Evolutionary conservation across 2,329 filamentous ascomycete species (phyloP).

Genomic region (Microsporum ferrugineum): DNA sequence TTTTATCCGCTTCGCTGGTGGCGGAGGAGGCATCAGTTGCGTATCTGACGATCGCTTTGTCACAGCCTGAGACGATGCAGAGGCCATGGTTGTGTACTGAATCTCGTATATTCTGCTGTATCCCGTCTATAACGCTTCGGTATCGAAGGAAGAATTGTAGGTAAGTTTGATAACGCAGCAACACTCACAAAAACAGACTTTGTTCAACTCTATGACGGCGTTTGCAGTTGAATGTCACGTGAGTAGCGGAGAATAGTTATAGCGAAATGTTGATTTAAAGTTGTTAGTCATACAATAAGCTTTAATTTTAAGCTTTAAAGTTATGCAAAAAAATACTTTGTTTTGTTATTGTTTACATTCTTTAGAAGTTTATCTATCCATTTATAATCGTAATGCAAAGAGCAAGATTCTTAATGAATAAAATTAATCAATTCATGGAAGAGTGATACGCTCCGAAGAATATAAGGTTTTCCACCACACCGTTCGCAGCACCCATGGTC

Average conservation of each 20-base stretch:
- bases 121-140: neutral
- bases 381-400: neutral
- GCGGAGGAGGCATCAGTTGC: slow-evolving; percentile 79
- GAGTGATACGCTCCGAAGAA: neutral
- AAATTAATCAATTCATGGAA: neutral
- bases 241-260: neutral
- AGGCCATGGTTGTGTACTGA: slow-evolving; percentile 13
- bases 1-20: slow-evolving; percentile 77
- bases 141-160: neutral
- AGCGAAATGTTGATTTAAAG: neutral
- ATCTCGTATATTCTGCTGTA: neutral
- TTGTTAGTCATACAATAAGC: neutral
- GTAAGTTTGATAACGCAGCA: neutral
- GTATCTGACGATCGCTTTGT: slow-evolving; percentile 26
- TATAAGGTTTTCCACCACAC: neutral
- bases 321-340: neutral
- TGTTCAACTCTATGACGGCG: neutral
- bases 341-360: neutral
- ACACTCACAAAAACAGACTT: neutral
- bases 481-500: neutral
- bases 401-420: neutral
- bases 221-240: neutral
- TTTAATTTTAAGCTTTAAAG: neutral
- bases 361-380: neutral
- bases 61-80: slow-evolving; percentile 22